Evolutionary conservation across 148 eudicot species (phyloP), one percentile per base, ranked within the genome.

Genomic region (Dianthus caryophyllus): DNA sequence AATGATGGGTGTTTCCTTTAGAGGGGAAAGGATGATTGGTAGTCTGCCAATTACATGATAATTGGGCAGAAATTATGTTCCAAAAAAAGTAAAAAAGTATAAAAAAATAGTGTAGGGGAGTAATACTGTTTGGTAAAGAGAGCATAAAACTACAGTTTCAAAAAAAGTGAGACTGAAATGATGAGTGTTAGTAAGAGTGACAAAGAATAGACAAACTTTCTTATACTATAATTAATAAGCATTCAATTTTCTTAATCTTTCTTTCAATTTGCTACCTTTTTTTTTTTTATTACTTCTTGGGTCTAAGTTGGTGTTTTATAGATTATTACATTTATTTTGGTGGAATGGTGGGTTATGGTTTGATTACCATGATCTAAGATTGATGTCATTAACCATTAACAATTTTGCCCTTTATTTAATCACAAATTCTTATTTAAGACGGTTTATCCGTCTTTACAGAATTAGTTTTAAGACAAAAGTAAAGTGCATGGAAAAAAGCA

Each of bases 1-100:
- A 88, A 91, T 91, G 93, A 91, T 91, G 90, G 77, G 78, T 87
- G 97, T 87, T 91, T 87, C 96, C 90, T 88, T 77, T 75, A 61
- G 74, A 87, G 96, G 90, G 93, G 91, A 82, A 86, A 79, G 74
- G 87, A 87, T 91, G 93, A 88, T 87, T 88, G 87, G 78, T 80
- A 83, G 82, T 82, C 79, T 85, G 84, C 96, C 88, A 88, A 82
- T 82, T 88, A 86, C 84, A 85, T 18, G 4, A 48, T 16, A 41
- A 78, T 75, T 86, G 89, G 87, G 77, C 73, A 69, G 20, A 18
- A n/a, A 33, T 33, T 3, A 33, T 2, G 7, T 33, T 33, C 7
- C 3, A 33, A 33, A 33, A 33, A 33, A 7, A 33, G 38, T 33
- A 7, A 33, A 33, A 33, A 33, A 33, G 38, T 2, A 26, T 11